Base-by-base conservation (phyloP, 2,329 filamentous ascomycete species). In the Trichoderma sp. region DNA sequence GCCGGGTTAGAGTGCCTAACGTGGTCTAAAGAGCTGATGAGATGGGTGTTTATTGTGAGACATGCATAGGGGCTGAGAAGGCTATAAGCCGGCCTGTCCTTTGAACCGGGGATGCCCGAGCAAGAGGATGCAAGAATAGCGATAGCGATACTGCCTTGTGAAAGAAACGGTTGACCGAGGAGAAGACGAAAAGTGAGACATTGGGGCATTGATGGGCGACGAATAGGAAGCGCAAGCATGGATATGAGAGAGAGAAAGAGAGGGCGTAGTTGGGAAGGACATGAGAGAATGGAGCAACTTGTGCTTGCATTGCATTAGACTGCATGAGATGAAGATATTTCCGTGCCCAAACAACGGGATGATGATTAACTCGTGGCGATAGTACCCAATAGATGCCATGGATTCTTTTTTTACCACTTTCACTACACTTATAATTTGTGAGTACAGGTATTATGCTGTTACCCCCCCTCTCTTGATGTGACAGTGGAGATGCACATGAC, bases 51-150 rank as follows among this genome's bases (percentile, higher is more conserved):
- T 36, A 21, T 28, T 32, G 36, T 61, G 66, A 70, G 66, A 70
- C 66, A 70, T 70, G 57, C 66, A 70, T 62, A 70, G 66, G 66
- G 66, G 66, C 66, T 70, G 66, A 70, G 66, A 34, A 32, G n/a
- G 61, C 21, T 47, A 43, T 43, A 43, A 43, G 39, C 39, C 15
- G 43, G 43, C 43, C 5, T 51, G n/a, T 51, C 43, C 43, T 51
- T 12, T 5, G 43, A 11, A 51, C n/a, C 53, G 65, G 53, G 12
- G n/a, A 47, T 68, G 51, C 51, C 53, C 36, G 47, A 47, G n/a
- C 2, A 57, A 3, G 34, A 30, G 32, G 51, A 26, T 15, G 32
- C 43, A 21, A 51, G 43, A 21, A n/a, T 58, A 56, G 21, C 28
- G 56, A 60, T 47, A 53, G 28, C 21, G 66, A 60, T 51, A 57